Conservation (phyloP, 441 rosid species). For the Erysimum pusillum region DNA sequence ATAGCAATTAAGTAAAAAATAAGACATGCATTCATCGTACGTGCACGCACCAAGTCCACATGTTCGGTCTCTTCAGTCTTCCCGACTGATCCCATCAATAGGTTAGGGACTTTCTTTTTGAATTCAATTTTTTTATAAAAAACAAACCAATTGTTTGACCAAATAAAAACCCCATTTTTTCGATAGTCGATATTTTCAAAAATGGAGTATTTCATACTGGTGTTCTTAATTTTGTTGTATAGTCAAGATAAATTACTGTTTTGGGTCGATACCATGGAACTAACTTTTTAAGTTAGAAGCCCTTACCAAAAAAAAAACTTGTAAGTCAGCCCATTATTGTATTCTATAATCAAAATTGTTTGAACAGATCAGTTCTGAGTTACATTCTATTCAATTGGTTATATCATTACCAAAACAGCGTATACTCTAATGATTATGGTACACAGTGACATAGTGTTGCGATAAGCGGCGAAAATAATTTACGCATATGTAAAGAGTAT, state of each 20-base stretch:
- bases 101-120: constrained; percentile 19
- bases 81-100: constrained; percentile 31
- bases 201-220: neutral
- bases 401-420: neutral
- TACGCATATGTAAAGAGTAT: neutral
- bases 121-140: neutral
- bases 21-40: constrained; percentile 37
- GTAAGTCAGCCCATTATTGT: neutral
- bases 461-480: neutral
- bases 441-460: neutral
- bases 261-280: neutral
- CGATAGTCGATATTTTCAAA: neutral
- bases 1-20: neutral
- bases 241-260: neutral
- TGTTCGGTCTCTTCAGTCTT: constrained; percentile 14
- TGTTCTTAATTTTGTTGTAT: neutral
- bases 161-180: neutral
- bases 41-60: constrained; percentile 42
- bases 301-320: no score
- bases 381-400: neutral
- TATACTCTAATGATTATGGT: neutral
- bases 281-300: neutral
- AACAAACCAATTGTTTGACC: no score
- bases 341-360: neutral
- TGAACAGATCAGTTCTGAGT: neutral